These are phyloP conservation scores for Debaryomyces psychrophilus DNA, from an alignment of 1,139 yeast species.

Conservation along the genomic window DNA sequence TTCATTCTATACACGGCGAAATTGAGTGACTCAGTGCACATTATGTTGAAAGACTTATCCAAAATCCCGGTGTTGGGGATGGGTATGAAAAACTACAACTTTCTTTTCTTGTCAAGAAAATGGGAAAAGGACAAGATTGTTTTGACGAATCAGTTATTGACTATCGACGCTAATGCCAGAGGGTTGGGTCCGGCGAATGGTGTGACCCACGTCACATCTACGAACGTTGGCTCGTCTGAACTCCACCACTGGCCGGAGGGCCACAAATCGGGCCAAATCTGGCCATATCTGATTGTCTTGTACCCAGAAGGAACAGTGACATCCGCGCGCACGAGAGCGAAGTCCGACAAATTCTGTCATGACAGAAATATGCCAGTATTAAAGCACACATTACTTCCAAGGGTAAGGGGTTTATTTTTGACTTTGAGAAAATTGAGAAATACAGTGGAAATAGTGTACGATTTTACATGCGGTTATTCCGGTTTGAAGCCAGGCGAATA, in stretches of 20 bases:
- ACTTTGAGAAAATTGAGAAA: slow-evolving; percentile 59
- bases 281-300: slow-evolving; percentile 62
- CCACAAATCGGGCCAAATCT: slow-evolving; percentile 28
- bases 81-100: slow-evolving; percentile 82
- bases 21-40: slow-evolving; percentile 66
- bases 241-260: slow-evolving; percentile 45
- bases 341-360: slow-evolving; percentile 59
- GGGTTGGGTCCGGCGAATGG: slow-evolving; percentile 58
- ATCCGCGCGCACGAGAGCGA: slow-evolving; percentile 62
- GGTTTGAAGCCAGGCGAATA: slow-evolving; percentile 64
- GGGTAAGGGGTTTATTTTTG: slow-evolving; percentile 76
- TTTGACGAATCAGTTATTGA: slow-evolving; percentile 58
- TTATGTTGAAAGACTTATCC: slow-evolving; percentile 77
- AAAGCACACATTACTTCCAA: slow-evolving; percentile 74
- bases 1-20: slow-evolving; percentile 74
- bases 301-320: slow-evolving; percentile 97
- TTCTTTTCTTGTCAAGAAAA: slow-evolving; percentile 79
- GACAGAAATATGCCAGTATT: slow-evolving; percentile 52
- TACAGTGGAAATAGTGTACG: slow-evolving; percentile 74
- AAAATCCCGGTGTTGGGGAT: slow-evolving; percentile 78
- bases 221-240: slow-evolving; percentile 22
- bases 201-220: slow-evolving; percentile 35
- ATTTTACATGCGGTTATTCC: slow-evolving; percentile 80
- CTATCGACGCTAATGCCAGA: slow-evolving; percentile 57
- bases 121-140: slow-evolving; percentile 76